Evolutionary conservation across 345 rosid genomes (phyloP).

Genomic region (Trapa incisa): DNA sequence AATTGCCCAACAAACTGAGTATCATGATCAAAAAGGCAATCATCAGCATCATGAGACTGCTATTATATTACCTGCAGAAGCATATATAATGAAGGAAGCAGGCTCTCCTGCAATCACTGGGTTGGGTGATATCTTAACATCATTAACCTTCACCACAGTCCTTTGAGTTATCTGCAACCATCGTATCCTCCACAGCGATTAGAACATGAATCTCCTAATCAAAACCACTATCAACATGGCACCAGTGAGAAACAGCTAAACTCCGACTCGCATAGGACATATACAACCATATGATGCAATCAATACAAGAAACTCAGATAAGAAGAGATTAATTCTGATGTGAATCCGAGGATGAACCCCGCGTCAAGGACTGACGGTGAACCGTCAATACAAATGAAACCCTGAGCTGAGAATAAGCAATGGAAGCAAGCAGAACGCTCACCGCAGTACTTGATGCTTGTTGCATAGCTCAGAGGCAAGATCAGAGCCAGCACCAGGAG

Average conservation of each 20-base stretch:
- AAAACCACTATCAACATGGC: background rate
- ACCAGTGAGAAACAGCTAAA: background rate
- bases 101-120: constrained; percentile 41
- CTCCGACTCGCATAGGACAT: background rate
- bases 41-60: background rate
- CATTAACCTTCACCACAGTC: constrained; percentile 35
- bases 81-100: constrained; percentile 44
- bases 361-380: no score
- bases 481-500: constrained; percentile 7
- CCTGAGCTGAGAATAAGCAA: no score
- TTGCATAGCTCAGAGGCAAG: constrained; percentile 4
- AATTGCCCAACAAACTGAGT: background rate
- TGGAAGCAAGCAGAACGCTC: background rate
- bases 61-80: constrained; percentile 34
- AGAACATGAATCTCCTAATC: no score
- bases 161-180: constrained; percentile 31
- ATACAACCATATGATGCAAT: background rate
- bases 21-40: background rate
- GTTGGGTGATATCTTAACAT: constrained; percentile 42
- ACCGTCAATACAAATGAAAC: no score
- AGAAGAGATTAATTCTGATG: no score
- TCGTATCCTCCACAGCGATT: no score
- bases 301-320: background rate
- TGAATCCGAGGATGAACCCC: background rate
- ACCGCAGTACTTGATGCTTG: constrained; percentile 14